These are phyloP conservation scores for Osmanthus fragrans DNA, from an alignment of 257 asterid species.

Conservation along the genomic window DNA sequence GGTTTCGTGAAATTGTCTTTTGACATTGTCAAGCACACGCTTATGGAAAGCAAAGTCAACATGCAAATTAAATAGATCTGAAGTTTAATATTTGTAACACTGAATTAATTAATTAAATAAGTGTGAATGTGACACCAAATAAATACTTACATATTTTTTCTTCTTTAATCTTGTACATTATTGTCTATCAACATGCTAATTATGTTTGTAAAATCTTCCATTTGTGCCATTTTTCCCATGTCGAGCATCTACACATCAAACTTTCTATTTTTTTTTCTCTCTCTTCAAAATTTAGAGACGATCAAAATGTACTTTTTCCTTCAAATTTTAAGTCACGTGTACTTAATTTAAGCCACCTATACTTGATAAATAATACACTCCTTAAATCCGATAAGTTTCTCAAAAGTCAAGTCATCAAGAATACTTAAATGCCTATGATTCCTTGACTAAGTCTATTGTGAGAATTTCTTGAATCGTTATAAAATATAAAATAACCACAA, in stretches of 20 bases:
- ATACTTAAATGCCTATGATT: not conserved
- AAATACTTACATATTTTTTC: too few relatives aligned
- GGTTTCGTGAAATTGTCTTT: constrained; percentile 27
- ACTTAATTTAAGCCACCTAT: too few relatives aligned
- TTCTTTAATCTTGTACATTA: too few relatives aligned
- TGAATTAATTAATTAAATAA: not conserved
- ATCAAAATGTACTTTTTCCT: too few relatives aligned
- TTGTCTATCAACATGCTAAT: too few relatives aligned
- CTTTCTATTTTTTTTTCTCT: too few relatives aligned
- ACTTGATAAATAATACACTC: not conserved
- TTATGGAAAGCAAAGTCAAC: constrained; percentile 43
- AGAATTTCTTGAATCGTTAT: too few relatives aligned
- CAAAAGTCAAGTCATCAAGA: not conserved
- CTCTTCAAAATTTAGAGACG: not conserved
- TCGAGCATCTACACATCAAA: too few relatives aligned
- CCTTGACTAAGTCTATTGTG: not conserved
- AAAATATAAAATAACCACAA: too few relatives aligned
- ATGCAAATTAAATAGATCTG: constrained; percentile 1
- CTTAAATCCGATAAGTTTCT: not conserved
- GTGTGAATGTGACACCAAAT: not conserved
- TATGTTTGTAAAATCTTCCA: too few relatives aligned
- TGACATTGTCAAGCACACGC: constrained; percentile 31
- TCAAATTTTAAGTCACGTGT: not conserved
- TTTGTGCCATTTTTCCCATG: too few relatives aligned
- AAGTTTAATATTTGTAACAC: not conserved